A percentile compares a stretch with the other conserved stretches of the same genome.
Conservation (phyloP, 371 early-diverging fungal species). For the Amoeboaphelidium protococcarum region DNA sequence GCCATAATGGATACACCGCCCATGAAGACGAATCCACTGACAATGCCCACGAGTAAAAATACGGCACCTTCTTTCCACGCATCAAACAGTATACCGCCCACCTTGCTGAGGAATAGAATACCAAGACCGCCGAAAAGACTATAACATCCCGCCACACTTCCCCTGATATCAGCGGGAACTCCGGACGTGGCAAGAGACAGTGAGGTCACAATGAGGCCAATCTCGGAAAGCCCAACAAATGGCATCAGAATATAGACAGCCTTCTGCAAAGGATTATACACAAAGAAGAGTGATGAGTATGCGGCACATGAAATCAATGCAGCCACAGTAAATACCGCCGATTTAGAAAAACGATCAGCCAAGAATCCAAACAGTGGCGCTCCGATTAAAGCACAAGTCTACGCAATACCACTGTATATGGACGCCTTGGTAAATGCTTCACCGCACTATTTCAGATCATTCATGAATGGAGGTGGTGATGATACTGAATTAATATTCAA, state of each 20-base stretch:
- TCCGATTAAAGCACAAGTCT: conserved; percentile 32
- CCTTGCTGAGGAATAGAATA: conserved; percentile 17
- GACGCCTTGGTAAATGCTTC: conserved; percentile 21
- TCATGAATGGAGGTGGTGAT: too few relatives aligned
- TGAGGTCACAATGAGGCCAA: conserved; percentile 41
- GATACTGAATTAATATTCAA: too few relatives aligned
- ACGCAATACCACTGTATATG: conserved; percentile 32
- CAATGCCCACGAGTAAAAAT: too few relatives aligned
- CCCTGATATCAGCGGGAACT: conserved; percentile 24
- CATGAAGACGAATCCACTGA: too few relatives aligned
- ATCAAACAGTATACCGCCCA: conserved; percentile 20
- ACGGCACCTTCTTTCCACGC: too few relatives aligned
- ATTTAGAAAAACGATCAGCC: conserved; percentile 13
- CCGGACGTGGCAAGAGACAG: conserved; percentile 29
- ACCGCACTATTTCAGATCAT: conserved; percentile 10
- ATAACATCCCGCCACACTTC: conserved; percentile 36
- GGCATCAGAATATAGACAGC: conserved; percentile 21
- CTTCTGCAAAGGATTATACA: conserved; percentile 21
- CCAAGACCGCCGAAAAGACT: conserved; percentile 34
- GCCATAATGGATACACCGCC: too few relatives aligned
- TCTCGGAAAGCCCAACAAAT: conserved; percentile 37
- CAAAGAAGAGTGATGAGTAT: conserved; percentile 27
- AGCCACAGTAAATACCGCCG: conserved; percentile 22
- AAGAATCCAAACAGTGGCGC: conserved; percentile 30
- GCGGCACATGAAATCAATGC: conserved; percentile 22